Base-by-base conservation (phyloP, 2,329 filamentous ascomycete genomes). In the Lachnum nothofagi region DNA sequence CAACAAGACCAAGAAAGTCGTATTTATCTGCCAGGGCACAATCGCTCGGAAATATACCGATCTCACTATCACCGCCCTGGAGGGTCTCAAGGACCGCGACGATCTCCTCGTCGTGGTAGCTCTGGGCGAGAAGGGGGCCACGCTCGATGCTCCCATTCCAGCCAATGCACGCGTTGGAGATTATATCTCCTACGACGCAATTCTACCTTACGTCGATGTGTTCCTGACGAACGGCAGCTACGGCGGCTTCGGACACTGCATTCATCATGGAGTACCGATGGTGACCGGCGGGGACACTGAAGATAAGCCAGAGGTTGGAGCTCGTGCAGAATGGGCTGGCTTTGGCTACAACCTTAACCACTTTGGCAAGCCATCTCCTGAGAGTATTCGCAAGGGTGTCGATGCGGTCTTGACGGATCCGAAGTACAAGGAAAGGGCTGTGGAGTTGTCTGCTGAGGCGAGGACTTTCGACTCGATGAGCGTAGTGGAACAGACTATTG, bases 211-310 rank as follows among this genome's bases (percentile, higher is more conserved):
- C 51, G 57, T 58, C 16, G 58, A 63, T 27, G 51, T 67, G 1
- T 64, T 69, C 31, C 58, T 70, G 19, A 65, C 64, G 0, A 69
- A 68, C 33, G 68, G 66, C 35, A 67, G 67, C 2, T 70, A 68
- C 44, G 66, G 67, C 19, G 63, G 61, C 4, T 61, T 69, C 9
- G 62, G 65, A 34, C 65, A 68, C 42, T 59, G 59, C 12, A 55
- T 70, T 3, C 48, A 52, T 3, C 54, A 60, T 17, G 68, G 66
- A 3, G 57, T 65, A 3, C 68, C 68, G 0, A 56, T 69, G 50
- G 59, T 70, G 4, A 44, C 68, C 4, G 61, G 62, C 1, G 67
- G 67, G 4, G 53, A 48, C 5, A 60, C 57, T 1, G 66, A 68
- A 48, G 68, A 70, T 31, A 69, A 70, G 49, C 57, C 62, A 0